Percentiles rank a stretch among this genome's conserved stretches.
Conservation (phyloP, 108 stramenopile genomes). For the Licmophora abbreviata region DNA sequence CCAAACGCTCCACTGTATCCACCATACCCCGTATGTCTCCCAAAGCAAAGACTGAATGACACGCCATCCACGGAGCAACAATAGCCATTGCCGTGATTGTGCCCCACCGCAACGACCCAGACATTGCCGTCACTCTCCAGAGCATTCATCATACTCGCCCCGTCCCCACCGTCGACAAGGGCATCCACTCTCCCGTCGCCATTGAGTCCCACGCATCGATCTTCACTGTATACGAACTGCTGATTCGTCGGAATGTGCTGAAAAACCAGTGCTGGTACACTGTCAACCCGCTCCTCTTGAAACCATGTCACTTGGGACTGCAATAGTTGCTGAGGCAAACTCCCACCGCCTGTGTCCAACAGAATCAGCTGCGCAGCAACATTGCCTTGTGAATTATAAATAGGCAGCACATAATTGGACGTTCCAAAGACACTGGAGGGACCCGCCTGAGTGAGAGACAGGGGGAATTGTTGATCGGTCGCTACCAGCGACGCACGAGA, state of each 20-base stretch:
- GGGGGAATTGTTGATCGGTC: constrained; percentile 8
- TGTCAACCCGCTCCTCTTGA: constrained; percentile 1
- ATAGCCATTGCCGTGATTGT: constrained; percentile 41
- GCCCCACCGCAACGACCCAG: constrained; percentile 42
- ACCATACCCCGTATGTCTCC: constrained; percentile 34
- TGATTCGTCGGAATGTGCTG: constrained; percentile 43
- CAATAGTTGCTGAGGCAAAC: constrained; percentile 9
- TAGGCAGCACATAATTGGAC: constrained; percentile 18
- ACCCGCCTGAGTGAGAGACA: constrained; percentile 14
- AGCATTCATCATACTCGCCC: too few species aligned
- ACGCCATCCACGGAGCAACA: constrained; percentile 3
- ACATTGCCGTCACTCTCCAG: too few species aligned
- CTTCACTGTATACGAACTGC: constrained; percentile 2
- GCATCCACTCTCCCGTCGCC: constrained; percentile 8
- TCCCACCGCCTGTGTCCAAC: constrained; percentile 38
- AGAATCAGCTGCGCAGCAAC: constrained; percentile 15
- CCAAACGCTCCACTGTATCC: too few species aligned
- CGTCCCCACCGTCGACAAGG: too few species aligned
- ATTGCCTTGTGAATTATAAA: constrained; percentile 7
- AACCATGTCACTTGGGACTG: constrained; percentile 28
- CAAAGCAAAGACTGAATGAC: constrained; percentile 35
- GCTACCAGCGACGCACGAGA: constrained; percentile 16
- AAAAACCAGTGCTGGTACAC: constrained; percentile 26
- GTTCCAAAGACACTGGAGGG: constrained; percentile 9
- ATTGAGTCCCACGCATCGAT: constrained; percentile 14